These are phyloP conservation scores for Penicillium sp. DNA, from an alignment of 2,329 filamentous ascomycete species.

Conservation along the genomic window DNA sequence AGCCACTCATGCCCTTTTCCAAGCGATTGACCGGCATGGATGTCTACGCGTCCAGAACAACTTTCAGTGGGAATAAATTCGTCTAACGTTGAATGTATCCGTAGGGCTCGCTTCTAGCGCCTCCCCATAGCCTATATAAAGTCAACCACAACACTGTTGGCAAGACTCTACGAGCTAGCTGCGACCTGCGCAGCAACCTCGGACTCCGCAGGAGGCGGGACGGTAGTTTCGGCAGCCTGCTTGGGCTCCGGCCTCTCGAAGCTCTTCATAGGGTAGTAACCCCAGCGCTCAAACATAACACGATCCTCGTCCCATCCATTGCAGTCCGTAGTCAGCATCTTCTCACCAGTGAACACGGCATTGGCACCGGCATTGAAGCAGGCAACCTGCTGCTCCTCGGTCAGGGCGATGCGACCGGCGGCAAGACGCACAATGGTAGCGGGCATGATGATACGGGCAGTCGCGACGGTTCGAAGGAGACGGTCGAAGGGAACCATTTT, in stretches of 20 bases:
- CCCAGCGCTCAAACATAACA: conserved; percentile 77
- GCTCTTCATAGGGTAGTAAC: conserved; percentile 67
- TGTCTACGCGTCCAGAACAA: neutral
- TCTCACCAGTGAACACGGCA: conserved; percentile 91
- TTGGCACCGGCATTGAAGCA: conserved; percentile 91
- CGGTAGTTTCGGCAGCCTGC: conserved; percentile 3
- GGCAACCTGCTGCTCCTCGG: conserved; percentile 80
- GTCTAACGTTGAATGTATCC: neutral
- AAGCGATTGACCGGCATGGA: neutral
- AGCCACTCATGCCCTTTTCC: neutral
- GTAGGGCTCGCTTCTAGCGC: neutral
- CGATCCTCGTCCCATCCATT: conserved; percentile 87
- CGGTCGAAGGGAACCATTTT: conserved; percentile 70
- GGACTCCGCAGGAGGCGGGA: conserved; percentile 8
- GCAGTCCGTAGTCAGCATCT: conserved; percentile 90
- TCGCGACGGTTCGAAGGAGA: conserved; percentile 76
- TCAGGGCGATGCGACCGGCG: conserved; percentile 75
- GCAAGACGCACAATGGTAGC: conserved; percentile 81
- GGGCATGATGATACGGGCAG: conserved; percentile 76
- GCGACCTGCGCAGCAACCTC: conserved; percentile 30
- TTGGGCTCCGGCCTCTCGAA: conserved; percentile 43
- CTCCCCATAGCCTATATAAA: neutral
- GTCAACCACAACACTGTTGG: neutral
- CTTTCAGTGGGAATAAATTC: neutral
- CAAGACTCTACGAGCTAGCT: conserved; percentile 20